A percentile compares a stretch with the other conserved stretches of the same genome.
Evolutionary conservation across 2,329 filamentous ascomycete genomes (phyloP).

Genomic region (Fusarium sp.): DNA sequence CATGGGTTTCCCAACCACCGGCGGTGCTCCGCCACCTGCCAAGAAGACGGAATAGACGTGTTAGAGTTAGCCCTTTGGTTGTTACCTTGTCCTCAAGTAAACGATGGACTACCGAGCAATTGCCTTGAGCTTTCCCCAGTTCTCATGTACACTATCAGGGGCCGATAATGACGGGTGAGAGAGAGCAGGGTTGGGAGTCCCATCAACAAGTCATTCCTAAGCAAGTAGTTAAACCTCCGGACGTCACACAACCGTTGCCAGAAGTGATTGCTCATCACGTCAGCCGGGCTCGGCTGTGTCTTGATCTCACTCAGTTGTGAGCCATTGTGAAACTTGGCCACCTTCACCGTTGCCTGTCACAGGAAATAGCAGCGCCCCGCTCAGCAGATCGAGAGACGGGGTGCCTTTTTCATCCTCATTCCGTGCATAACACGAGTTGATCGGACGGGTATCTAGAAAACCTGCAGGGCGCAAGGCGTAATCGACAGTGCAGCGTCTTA

Average conservation of each 20-base stretch:
- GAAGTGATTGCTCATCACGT: conserved; percentile 4
- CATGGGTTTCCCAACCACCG: conserved; percentile 88
- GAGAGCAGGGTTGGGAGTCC: neutral
- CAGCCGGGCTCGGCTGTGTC: neutral
- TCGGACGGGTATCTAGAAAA: conserved; percentile 1
- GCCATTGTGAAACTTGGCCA: neutral
- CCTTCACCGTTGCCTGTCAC: neutral
- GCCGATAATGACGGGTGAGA: neutral
- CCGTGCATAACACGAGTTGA: neutral
- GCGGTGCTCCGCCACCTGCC: conserved; percentile 69
- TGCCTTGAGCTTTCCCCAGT: neutral
- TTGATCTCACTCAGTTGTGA: neutral
- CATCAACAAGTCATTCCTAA: conserved; percentile 13
- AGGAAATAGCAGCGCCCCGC: neutral
- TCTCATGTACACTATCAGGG: neutral
- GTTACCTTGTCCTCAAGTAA: neutral
- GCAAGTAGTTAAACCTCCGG: neutral
- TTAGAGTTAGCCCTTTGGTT: neutral
- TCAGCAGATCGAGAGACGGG: conserved; percentile 9
- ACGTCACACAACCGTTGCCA: neutral
- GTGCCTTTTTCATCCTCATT: neutral
- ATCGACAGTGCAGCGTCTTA: neutral
- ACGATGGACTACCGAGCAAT: neutral
- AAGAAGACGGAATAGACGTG: conserved; percentile 57
- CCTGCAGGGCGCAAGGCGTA: conserved; percentile 10